Evolutionary conservation across 495 filamentous ascomycete species (phyloP), one percentile per base, ranked within the genome.

Genomic region (Hamigera avellanea): DNA sequence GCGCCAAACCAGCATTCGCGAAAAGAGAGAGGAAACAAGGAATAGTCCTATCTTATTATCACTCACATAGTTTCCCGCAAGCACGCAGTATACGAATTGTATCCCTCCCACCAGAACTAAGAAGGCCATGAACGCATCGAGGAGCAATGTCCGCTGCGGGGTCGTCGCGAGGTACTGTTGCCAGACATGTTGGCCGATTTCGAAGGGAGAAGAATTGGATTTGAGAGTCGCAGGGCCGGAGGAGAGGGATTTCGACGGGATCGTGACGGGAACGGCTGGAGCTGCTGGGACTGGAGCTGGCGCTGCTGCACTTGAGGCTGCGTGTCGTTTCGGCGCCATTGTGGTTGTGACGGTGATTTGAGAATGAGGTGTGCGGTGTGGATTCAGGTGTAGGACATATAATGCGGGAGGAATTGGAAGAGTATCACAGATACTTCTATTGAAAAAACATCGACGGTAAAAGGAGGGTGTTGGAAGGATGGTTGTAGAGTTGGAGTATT

Each of bases 1-100:
- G n/a, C n/a, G n/a, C n/a, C n/a, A n/a, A n/a, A n/a, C n/a, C n/a
- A n/a, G n/a, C n/a, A n/a, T n/a, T n/a, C n/a, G n/a, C n/a, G n/a
- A 12, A 7, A 26, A 26, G 25, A 26, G 25, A 7, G 7, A 26
- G 25, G 12, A 26, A 26, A 12, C 7, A 7, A 26, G 25, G 25
- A 7, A 26, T 12, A 26, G 12, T 26, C 25, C 7, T 12, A 26
- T 7, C 7, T 26, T 7, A 26, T 12, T 12, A 26, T 26, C n/a
- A n/a, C 82, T 35, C 70, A 98, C 91, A 53, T 91, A 98, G 58
- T 96, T 96, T 42, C 91, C 91, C 25, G 76, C 87, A 47, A 96
- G 48, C 26, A 95, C 69, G 54, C 88, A 95, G 54, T 99, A 99
- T 32, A 80, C 64, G 57, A 99, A 96, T 59, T 99, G 91, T 53